phyloP scores from a whole-genome alignment of 306 rosid species.

The Glycine soja region DNA sequence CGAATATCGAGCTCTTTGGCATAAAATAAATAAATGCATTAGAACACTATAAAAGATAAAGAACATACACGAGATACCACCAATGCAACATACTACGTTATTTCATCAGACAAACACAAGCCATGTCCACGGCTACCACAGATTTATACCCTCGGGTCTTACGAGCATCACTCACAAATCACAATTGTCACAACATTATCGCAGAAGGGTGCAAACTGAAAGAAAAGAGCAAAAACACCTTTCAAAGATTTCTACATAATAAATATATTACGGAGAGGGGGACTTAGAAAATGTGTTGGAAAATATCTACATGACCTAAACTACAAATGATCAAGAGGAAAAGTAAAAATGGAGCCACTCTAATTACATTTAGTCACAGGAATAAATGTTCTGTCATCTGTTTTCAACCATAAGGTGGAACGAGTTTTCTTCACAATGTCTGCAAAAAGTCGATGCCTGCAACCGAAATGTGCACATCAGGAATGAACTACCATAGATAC shows the following conservation, averaged over 20 bases:
- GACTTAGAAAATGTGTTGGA: neutral
- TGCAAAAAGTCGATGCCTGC: slow-evolving; percentile 77
- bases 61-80: neutral
- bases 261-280: slow-evolving; percentile 33
- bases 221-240: slow-evolving; percentile 17
- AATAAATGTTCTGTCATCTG: slow-evolving; percentile 68
- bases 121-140: slow-evolving; percentile 8
- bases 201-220: slow-evolving; percentile 9
- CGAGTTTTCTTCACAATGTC: slow-evolving; percentile 89
- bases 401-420: slow-evolving; percentile 81
- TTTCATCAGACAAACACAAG: neutral
- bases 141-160: slow-evolving; percentile 24
- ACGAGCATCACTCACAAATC: slow-evolving; percentile 23
- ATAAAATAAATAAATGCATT: neutral
- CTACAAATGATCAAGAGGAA: slow-evolving; percentile 24
- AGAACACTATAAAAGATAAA: slow-evolving; percentile 7
- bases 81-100: slow-evolving; percentile 4
- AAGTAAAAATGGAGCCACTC: slow-evolving; percentile 11
- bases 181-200: neutral
- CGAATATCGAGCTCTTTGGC: neutral
- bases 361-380: slow-evolving; percentile 60
- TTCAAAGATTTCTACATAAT: slow-evolving; percentile 13
- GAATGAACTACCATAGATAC: slow-evolving; percentile 23
- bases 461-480: slow-evolving; percentile 46
- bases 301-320: slow-evolving; percentile 44